These are phyloP conservation scores for Erysiphe pulchra DNA, from an alignment of 2,329 filamentous ascomycete genomes.

Conservation along the genomic window DNA sequence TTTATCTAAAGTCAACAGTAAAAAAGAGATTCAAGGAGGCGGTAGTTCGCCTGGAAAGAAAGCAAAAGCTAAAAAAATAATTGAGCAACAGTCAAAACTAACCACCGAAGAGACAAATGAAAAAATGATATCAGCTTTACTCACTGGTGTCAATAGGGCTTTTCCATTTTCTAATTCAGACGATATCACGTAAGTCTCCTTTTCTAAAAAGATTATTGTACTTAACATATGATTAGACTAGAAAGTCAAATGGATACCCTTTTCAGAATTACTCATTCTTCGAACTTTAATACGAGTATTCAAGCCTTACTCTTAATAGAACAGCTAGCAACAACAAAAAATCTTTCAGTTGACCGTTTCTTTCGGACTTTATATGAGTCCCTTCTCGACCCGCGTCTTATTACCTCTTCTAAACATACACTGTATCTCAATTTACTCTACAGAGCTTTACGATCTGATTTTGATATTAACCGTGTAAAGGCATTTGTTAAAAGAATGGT, in stretches of 20 bases:
- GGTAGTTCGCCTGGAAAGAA: constrained; percentile 25
- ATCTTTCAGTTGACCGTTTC: constrained; percentile 67
- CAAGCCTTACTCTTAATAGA: constrained; percentile 90
- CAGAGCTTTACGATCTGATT: constrained; percentile 64
- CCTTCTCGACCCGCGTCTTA: constrained; percentile 64
- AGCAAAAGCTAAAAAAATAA: constrained; percentile 18
- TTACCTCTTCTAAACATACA: constrained; percentile 80
- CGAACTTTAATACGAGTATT: constrained; percentile 96
- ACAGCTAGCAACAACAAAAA: constrained; percentile 60
- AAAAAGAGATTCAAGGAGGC: constrained; percentile 25
- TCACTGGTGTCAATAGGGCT: constrained; percentile 87
- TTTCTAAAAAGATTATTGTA: too few relatives aligned
- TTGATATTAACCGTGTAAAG: constrained; percentile 79
- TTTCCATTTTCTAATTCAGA: constrained; percentile 77
- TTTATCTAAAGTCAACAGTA: constrained; percentile 20
- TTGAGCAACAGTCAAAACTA: constrained; percentile 16
- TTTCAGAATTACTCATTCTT: constrained; percentile 87
- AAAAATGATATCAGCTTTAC: constrained; percentile 72
- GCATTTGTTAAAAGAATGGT: constrained; percentile 87
- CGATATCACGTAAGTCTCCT: constrained; percentile 33
- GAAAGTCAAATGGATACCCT: constrained; percentile 80
- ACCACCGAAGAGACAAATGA: constrained; percentile 32
- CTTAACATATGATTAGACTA: constrained; percentile 23
- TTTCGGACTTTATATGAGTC: constrained; percentile 93
- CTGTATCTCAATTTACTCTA: constrained; percentile 85